Evolutionary conservation across 768 basidiomycete species (phyloP), one percentile per base, ranked within the genome.

Genomic region (Tulasnella sp.): DNA sequence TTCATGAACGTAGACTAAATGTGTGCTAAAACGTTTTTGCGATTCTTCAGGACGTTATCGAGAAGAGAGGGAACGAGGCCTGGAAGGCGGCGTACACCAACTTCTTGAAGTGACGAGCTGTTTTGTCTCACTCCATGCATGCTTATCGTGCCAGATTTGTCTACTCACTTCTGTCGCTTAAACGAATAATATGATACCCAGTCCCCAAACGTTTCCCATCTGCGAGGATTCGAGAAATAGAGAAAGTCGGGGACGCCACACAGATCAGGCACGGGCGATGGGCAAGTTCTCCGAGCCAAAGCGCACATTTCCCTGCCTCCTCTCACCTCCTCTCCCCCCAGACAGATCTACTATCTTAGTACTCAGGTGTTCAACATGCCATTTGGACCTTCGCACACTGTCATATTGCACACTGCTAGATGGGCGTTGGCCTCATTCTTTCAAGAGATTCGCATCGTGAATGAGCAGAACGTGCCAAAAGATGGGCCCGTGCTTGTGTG

Each of bases 401-500:
- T 87, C 38, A 76, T 96, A 61, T 81, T 87, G 55, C 73, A 73
- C 46, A 71, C 92, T 50, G 85, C 92, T 22, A 73, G 77, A 30
- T 80, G 82, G 72, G 85, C 90, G 1, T 78, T 90, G 10, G 76
- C 80, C 68, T 85, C 87, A 4, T 97, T 97, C 76, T 97, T 94
- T 76, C 81, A 80, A 0, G 85, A 91, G 70, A 79, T 96, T 49
- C 84, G 82, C 66, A 81, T 96, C 60, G 79, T 94, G 62, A 91
- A 89, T 50, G 82, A 78, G 43, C 91, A 94, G 70, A 85, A 93
- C 69, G 89, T 97, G 12, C 92, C 94, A 2, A 71, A 69, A 66
- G 77, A 85, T 62, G 92, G 92, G 0, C 92, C 92, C n/a, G 82
- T 96, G 65, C 87, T 98, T 65, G 84, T 93, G 90, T 93, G 74